Conservation (phyloP, 441 rosid species). For the Euphorbia celastroides region DNA sequence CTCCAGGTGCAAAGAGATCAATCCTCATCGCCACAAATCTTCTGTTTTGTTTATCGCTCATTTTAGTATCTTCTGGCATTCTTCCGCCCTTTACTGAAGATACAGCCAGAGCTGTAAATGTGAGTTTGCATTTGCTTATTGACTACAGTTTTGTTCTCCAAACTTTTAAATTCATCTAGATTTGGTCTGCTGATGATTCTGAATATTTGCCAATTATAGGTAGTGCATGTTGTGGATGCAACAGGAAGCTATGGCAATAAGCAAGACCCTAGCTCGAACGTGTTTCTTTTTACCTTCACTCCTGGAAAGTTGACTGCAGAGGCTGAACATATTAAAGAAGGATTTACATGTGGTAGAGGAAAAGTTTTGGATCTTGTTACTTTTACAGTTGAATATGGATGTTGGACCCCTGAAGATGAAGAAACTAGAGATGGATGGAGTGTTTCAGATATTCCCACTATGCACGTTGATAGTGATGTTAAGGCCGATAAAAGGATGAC, state of each 20-base stretch:
- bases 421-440: constrained; percentile 61
- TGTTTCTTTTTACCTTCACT: constrained; percentile 71
- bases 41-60: constrained; percentile 51
- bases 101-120: constrained; percentile 86
- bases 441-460: constrained; percentile 49
- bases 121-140: constrained; percentile 29
- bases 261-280: constrained; percentile 45
- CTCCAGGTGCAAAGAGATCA: constrained; percentile 63
- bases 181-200: background rate
- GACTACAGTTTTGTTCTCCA: background rate
- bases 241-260: constrained; percentile 37
- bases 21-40: constrained; percentile 42
- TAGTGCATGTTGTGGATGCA: constrained; percentile 89
- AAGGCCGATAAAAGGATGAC: constrained; percentile 37
- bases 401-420: constrained; percentile 46
- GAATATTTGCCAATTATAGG: constrained; percentile 30
- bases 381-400: constrained; percentile 69
- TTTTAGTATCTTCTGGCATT: constrained; percentile 51
- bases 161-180: background rate
- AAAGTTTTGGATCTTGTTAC: constrained; percentile 66
- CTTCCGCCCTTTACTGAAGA: constrained; percentile 74
- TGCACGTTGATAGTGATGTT: constrained; percentile 42
- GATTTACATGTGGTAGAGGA: constrained; percentile 67
- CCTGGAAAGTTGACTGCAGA: constrained; percentile 80
- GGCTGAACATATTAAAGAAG: constrained; percentile 61